These are phyloP conservation scores for Penicillium sp. DNA, from an alignment of 2,329 filamentous ascomycete genomes.

Conservation along the genomic window DNA sequence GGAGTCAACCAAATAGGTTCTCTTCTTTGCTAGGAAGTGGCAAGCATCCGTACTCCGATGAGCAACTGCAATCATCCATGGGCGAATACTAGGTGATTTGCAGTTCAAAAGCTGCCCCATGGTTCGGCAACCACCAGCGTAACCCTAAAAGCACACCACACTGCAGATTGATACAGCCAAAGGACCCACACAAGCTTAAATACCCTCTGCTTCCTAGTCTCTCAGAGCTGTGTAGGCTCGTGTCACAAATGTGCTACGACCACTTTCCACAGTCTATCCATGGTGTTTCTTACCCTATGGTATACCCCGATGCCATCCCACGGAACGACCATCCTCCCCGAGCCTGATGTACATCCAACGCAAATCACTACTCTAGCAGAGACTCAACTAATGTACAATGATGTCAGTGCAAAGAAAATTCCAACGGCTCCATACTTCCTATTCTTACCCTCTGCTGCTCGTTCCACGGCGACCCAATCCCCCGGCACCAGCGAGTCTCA, in stretches of 20 bases:
- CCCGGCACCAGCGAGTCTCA: too few relatives aligned
- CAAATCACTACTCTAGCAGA: not conserved
- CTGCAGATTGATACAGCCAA: not conserved
- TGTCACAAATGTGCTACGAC: not conserved
- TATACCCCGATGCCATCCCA: not conserved
- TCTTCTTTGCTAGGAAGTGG: too few relatives aligned
- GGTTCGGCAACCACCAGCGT: too few relatives aligned
- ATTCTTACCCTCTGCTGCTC: too few relatives aligned
- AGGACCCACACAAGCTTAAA: not conserved
- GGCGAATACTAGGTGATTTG: too few relatives aligned
- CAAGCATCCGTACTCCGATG: too few relatives aligned
- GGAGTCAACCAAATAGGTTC: too few relatives aligned
- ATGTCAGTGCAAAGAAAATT: not conserved
- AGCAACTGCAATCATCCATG: rapidly evolving
- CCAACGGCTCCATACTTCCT: not conserved
- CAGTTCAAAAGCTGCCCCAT: too few relatives aligned
- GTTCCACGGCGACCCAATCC: not conserved
- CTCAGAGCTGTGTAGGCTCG: too few relatives aligned
- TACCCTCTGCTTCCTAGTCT: too few relatives aligned
- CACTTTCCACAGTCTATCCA: not conserved
- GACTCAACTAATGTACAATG: not conserved
- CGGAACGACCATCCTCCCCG: too few relatives aligned
- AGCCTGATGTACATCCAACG: not conserved
- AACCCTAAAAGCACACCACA: too few relatives aligned
- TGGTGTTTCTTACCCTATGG: not conserved